Evolutionary conservation across 257 asterid genomes (phyloP), one percentile per base, ranked within the genome.

Genomic region (Capsicum pubescens): DNA sequence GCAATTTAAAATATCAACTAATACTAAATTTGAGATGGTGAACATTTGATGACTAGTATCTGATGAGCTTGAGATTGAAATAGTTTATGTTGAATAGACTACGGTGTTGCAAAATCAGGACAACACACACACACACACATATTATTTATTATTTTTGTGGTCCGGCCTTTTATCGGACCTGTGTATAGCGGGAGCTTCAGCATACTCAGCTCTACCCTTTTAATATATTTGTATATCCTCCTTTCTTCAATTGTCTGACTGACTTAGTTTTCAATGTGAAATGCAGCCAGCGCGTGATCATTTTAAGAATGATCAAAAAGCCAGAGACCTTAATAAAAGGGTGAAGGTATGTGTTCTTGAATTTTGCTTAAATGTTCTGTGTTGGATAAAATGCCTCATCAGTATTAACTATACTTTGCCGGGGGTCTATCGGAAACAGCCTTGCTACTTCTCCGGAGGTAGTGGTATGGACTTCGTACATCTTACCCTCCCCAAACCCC

Each of bases 201-300:
- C 32, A 1, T 26, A 26, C 32, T 26, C 32, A 26, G 32, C 32
- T 26, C 32, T 26, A 26, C 32, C 32, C 32, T 26, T 64, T 80
- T 32, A 44, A 32, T 83, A 71, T 21, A 79, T 69, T 76, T 76
- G 81, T 54, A n/a, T 26, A 26, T 26, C 32, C 32, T 26, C 32
- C 32, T 26, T 48, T 77, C 67, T n/a, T 70, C 3, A 56, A 6
- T 52, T 82, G 13, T 69, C 39, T 5, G 7, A 46, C 82, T 80
- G 21, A 82, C 84, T 17, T 57, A 57, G 71, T 39, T 68, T 60
- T 15, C 54, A 46, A 56, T 72, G 44, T 67, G 59, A 35, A 83
- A n/a, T 91, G 90, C 93, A 94, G 95, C 97, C 95, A 26, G 97
- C 93, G 11, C 94, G 97, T 74, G 95, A 95, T 83, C 98, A 93